Percentiles rank a stretch among this genome's conserved stretches.
Evolutionary conservation across 441 rosid species (phyloP).

Genomic region (Erodium moschatum): DNA sequence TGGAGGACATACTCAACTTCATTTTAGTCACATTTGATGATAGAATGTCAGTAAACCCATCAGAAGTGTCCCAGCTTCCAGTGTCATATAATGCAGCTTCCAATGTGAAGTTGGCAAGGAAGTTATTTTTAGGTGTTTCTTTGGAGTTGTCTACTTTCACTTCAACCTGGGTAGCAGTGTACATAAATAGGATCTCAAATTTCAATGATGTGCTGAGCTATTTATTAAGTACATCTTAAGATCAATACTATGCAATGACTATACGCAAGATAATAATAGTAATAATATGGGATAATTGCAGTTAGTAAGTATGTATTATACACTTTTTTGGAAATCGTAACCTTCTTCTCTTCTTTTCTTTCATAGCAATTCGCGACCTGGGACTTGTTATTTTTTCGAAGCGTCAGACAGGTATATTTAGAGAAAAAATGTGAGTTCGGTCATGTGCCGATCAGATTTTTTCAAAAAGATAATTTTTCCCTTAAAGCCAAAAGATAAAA

Average conservation of each 20-base stretch:
- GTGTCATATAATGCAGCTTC: slow-evolving; percentile 78
- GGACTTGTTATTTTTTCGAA: too few species aligned
- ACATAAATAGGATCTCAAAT: slow-evolving; percentile 12
- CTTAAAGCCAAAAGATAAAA: too few species aligned
- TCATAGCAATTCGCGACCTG: too few species aligned
- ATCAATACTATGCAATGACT: slow-evolving; percentile 11
- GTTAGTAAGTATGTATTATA: too few species aligned
- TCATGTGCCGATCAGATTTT: too few species aligned
- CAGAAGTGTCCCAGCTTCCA: slow-evolving; percentile 49
- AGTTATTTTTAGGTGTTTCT: slow-evolving; percentile 43
- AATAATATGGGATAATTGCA: too few species aligned
- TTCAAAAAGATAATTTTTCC: too few species aligned
- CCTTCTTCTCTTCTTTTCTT: too few species aligned
- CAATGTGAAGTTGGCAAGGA: slow-evolving; percentile 47
- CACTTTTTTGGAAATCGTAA: too few species aligned
- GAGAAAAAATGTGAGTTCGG: too few species aligned
- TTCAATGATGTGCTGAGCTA: slow-evolving; percentile 1
- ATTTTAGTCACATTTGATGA: slow-evolving; percentile 58
- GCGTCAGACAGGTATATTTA: too few species aligned
- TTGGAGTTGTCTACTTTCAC: slow-evolving; percentile 59
- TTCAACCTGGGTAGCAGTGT: slow-evolving; percentile 54
- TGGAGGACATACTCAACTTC: slow-evolving; percentile 38
- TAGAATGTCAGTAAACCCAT: slow-evolving; percentile 35
- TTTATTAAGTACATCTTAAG: slow-evolving; percentile 11
- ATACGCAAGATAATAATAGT: not conserved